Evolutionary conservation across 148 eudicot genomes (phyloP), one percentile per base, ranked within the genome.

Genomic region (Euryodendron excelsum): DNA sequence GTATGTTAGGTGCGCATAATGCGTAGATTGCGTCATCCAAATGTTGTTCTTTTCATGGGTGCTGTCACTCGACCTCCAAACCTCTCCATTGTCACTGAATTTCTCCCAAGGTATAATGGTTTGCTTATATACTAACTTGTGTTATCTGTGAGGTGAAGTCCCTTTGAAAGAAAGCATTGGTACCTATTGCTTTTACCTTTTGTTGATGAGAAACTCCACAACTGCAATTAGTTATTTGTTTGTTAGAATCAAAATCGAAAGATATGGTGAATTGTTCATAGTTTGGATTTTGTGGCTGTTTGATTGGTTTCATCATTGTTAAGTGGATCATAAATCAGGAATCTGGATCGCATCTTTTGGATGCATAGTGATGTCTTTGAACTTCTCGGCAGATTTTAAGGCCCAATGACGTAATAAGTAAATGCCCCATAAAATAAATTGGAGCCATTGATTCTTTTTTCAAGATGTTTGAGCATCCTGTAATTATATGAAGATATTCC

Each of bases 61-160:
- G 99, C 99, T 74, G 98, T 96, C 75, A 96, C 99, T 80, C 93
- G 99, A 28, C 98, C 99, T 61, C 99, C 99, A 37, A 86, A 96
- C 75, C 96, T 96, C 69, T 96, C 99, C 37, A 96, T 96, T 72
- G 85, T 96, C 72, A 90, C 95, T 23, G 99, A 96, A 82, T 96
- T 90, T 85, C 94, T 96, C 67, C 99, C 99, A 39, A 91, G 98
- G 99, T 92, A 89, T 68, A 61, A 69, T 64, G 60, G 37, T 58
- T 23, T 62, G 37, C 60, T 37, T 77, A 17, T 44, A 23, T 45
- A 67, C 23, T 25, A 31, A 60, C 31, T 37, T 77, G 14, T 20
- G 27, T 75, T 18, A 13, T 58, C 55, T 62, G 10, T 37, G 37
- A 15, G 30, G 21, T 56, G 36, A 75, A n/a, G 53, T 15, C 34